Evolutionary conservation across 1,284 basidiomycete species (phyloP), one percentile per base, ranked within the genome.

Genomic region (Xerocomus minutiporus): DNA sequence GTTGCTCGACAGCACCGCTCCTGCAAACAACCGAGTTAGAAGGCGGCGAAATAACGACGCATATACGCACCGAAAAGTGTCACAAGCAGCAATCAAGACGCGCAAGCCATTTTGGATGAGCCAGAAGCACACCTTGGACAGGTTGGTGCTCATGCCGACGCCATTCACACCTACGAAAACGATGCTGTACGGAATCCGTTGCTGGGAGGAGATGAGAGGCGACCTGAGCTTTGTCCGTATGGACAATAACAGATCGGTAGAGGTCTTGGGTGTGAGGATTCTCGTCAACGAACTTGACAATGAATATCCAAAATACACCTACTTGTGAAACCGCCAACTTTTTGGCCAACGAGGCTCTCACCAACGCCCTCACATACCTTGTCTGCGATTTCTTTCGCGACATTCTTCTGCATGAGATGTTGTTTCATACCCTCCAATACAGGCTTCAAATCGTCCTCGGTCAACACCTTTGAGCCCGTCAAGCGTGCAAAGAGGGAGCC

Each of bases 41-140:
- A 1, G 12, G 20, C 3, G 28, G 45, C 11, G 12, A 0, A 43
- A 47, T 31, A 34, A 41, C 32, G 7, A 46, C 1, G 29, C 12
- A 39, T 46, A 39, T 46, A 73, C 77, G 48, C 56, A 84, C 80
- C 95, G 79, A 78, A 99, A 99, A 4, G 97, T 99, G 70, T 99
- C 97, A 66, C 97, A 99, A 11, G 97, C 97, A 26, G 97, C 97
- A 61, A 99, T 98, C 58, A 99, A 78, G 20, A 99, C 96, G 29
- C 89, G 80, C 40, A 96, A 72, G 8, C 88, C 87, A 66, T 99
- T 99, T 73, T 99, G 96, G 45, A 99, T 85, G 20, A 99, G 78
- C 97, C 97, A 99, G 75, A 99, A 99, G 72, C 93, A 96, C 46
- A 99, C 96, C 74, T 99, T n/a, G n/a, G n/a, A n/a, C n/a, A n/a